Base-by-base conservation (phyloP, 2,329 filamentous ascomycete genomes). In the Aspergillus ruber region DNA sequence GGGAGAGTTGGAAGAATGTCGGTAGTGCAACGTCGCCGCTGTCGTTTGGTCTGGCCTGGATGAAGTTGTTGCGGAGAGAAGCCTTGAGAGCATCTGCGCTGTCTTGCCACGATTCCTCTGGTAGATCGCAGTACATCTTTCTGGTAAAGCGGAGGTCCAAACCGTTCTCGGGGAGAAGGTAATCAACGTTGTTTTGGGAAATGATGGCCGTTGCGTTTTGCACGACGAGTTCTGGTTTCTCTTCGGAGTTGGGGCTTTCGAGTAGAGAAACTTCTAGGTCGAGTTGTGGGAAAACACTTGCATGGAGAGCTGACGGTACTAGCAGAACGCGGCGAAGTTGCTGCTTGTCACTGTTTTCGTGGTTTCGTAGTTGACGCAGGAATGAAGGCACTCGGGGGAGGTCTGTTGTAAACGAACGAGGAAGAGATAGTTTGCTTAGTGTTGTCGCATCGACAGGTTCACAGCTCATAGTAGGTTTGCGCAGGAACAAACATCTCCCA, bases 71-170 rank as follows among this genome's bases (percentile, higher is more conserved):
- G 13, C 51, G 52, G 4, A 68, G 44, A 9, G 54, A 54, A 12
- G 52, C 49, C 20, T 47, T 35, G 13, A 50, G 50, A 43, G 69
- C 53, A n/a, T 51, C 47, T 18, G 55, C 53, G 2, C 63, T 60
- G 42, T 38, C 18, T 6, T 39, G 10, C 15, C 18, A 39, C 27
- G 43, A 23, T 3, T 47, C 50, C 3, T 46, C 32, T 6, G 62
- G 53, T 23, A 70, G 45, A 15, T 70, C 58, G 5, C 55, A 59
- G 42, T 62, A 59, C 17, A 66, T 42, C 13, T 54, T 64, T 36
- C 62, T 62, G 2, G 63, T 67, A 45, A 72, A 71, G 12, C 68
- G 68, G 36, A 72, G 56, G 48, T 72, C 69, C 27, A 67, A 47
- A 2, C 61, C 52, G 23, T 59, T 63, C 48, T 71, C 68, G 1